Percentiles rank a stretch among this genome's conserved stretches.
Conservation (phyloP, 495 filamentous ascomycete species). For the Aspergillus leporis region DNA sequence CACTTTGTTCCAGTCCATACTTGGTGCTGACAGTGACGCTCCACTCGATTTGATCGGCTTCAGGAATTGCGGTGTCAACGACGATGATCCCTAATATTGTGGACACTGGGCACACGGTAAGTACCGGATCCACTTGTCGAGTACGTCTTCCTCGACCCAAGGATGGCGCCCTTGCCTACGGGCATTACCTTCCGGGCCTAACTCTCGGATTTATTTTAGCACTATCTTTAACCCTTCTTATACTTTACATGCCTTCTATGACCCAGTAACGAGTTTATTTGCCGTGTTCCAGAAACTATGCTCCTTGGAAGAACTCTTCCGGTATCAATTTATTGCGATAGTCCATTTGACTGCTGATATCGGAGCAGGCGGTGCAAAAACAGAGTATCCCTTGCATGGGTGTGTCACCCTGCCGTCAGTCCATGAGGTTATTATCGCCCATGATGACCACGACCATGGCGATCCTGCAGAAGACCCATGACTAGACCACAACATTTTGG, state of each 20-base stretch:
- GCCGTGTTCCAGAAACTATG: slow-evolving; percentile 1
- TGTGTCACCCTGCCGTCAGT: slow-evolving; percentile 16
- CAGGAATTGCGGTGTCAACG: slow-evolving; percentile 3
- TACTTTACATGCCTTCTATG: not conserved
- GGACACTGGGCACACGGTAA: not conserved
- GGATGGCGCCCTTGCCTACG: not conserved
- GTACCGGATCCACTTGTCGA: not conserved
- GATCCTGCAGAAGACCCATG: slow-evolving; percentile 18
- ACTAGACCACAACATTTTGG: not conserved
- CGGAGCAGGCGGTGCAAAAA: slow-evolving; percentile 1
- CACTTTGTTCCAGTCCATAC: not conserved
- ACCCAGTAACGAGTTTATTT: not conserved
- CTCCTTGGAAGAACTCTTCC: not conserved
- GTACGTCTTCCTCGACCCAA: not conserved
- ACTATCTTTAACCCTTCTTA: not conserved
- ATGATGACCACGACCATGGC: slow-evolving; percentile 18
- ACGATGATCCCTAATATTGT: not conserved
- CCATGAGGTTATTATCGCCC: slow-evolving; percentile 23
- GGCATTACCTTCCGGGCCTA: not conserved
- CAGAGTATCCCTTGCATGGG: slow-evolving; percentile 22
- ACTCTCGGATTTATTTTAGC: not conserved
- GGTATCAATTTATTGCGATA: not conserved
- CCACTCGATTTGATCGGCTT: not conserved
- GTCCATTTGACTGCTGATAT: not conserved
- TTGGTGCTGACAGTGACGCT: not conserved